These are phyloP conservation scores for Glebionis coronaria DNA, from an alignment of 129 eudicot genomes.

Conservation along the genomic window DNA sequence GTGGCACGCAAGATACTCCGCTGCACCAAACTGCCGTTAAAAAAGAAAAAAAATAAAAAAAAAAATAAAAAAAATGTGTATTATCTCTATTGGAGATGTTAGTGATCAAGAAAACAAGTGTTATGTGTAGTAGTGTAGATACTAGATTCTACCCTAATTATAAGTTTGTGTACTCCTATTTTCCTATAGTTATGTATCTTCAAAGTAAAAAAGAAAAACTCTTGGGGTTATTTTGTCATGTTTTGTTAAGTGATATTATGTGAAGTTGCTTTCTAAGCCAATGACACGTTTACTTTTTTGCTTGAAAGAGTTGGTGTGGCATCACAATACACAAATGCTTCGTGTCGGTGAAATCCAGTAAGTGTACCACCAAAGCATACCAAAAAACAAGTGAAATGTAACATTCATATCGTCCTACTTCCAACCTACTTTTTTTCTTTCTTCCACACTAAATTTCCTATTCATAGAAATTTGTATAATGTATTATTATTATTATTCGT, in stretches of 20 bases:
- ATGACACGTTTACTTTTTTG: slow-evolving; percentile 10
- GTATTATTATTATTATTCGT: no score
- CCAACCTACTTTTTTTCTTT: slow-evolving; percentile 20
- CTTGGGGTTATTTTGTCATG: slow-evolving; percentile 19
- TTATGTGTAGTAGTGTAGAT: no score
- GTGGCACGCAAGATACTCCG: no score
- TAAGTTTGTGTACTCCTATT: no score
- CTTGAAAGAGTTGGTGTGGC: slow-evolving; percentile 21
- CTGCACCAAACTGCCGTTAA: no score
- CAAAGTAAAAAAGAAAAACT: neutral
- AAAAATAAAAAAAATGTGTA: no score
- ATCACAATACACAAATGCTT: slow-evolving; percentile 27
- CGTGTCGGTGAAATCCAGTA: slow-evolving; percentile 24
- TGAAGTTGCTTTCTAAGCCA: slow-evolving; percentile 27
- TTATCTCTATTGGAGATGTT: no score
- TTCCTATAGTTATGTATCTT: no score
- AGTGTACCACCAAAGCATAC: slow-evolving; percentile 32
- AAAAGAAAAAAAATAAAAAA: no score
- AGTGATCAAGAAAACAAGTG: no score
- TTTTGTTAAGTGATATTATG: slow-evolving; percentile 3
- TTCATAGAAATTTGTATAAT: no score
- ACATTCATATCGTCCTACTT: slow-evolving; percentile 20
- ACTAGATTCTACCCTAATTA: no score
- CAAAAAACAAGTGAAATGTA: slow-evolving; percentile 26
- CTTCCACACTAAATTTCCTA: neutral